phyloP scores from a whole-genome alignment of 352 stramenopile species.

The Sclerospora graminicola region DNA sequence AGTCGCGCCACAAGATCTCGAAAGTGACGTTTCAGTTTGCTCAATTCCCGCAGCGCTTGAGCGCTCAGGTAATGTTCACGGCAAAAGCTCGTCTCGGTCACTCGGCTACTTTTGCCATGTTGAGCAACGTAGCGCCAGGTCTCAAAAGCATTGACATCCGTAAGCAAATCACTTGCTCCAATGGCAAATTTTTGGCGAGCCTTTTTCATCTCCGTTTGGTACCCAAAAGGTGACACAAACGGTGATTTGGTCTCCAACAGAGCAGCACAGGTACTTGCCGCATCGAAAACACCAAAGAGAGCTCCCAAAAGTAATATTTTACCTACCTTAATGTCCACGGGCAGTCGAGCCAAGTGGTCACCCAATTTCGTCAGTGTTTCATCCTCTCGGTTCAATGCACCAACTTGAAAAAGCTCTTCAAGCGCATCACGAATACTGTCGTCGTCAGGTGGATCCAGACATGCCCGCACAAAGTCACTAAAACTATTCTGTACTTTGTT shows the following conservation, averaged over 20 bases:
- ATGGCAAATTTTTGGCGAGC: constrained; percentile 48
- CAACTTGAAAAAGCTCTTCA: constrained; percentile 83
- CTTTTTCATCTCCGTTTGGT: constrained; percentile 56
- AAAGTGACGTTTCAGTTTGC: constrained; percentile 74
- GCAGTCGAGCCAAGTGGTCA: constrained; percentile 86
- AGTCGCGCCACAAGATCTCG: constrained; percentile 46
- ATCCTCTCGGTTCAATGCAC: constrained; percentile 54
- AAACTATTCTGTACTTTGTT: constrained; percentile 23
- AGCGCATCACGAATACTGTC: constrained; percentile 86
- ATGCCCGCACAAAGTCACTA: constrained; percentile 82
- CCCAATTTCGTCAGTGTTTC: constrained; percentile 91
- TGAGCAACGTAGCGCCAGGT: constrained; percentile 34
- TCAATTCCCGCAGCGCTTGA: constrained; percentile 45
- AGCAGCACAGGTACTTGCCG: constrained; percentile 53
- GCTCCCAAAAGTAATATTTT: constrained; percentile 95
- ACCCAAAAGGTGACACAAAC: constrained; percentile 67
- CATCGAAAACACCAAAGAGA: constrained; percentile 87
- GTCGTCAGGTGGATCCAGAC: constrained; percentile 87
- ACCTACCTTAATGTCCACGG: constrained; percentile 93
- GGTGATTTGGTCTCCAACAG: constrained; percentile 76
- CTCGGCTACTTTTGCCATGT: constrained; percentile 5
- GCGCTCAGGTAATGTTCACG: constrained; percentile 53
- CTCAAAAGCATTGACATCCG: constrained; percentile 70
- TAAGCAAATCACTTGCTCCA: constrained; percentile 59
- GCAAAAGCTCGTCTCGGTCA: constrained; percentile 54